Evolutionary conservation across 2,329 filamentous ascomycete genomes (phyloP).

Genomic region (Verticillium albo-atrum): DNA sequence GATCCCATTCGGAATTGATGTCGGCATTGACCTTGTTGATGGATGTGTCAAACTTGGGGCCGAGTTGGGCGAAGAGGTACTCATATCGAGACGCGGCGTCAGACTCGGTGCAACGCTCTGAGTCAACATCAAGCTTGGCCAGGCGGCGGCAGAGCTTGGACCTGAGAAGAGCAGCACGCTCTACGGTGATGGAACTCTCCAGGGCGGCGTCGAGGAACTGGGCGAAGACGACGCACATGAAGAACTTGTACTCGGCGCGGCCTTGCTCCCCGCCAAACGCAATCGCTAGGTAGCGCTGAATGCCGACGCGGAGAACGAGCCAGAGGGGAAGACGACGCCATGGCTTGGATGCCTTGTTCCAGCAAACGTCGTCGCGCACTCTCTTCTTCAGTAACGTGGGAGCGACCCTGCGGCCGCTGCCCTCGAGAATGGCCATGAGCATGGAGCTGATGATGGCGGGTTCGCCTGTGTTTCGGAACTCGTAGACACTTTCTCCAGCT

Average conservation of each 20-base stretch:
- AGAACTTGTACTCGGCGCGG: constrained; percentile 49
- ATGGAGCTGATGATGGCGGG: constrained; percentile 56
- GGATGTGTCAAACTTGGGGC: constrained; percentile 18
- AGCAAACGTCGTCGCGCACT: constrained; percentile 58
- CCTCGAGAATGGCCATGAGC: constrained; percentile 56
- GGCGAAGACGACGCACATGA: constrained; percentile 45
- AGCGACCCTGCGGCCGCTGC: constrained; percentile 35
- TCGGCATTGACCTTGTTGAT: constrained; percentile 22
- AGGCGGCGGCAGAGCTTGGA: constrained; percentile 54
- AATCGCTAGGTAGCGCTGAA: constrained; percentile 46
- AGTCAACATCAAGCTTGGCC: constrained; percentile 49
- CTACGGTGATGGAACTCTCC: constrained; percentile 19
- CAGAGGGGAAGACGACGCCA: constrained; percentile 62
- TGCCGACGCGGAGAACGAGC: constrained; percentile 55
- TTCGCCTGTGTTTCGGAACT: constrained; percentile 52
- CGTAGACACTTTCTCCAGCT: constrained; percentile 39
- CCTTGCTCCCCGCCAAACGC: constrained; percentile 34
- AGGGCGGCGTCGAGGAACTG: constrained; percentile 37
- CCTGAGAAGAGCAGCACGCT: constrained; percentile 34
- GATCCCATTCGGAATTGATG: constrained; percentile 31
- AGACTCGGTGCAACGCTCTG: constrained; percentile 9
- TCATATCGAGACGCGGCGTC: constrained; percentile 15
- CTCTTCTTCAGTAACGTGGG: constrained; percentile 46
- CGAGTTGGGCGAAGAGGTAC: constrained; percentile 21
- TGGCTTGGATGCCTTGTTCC: constrained; percentile 40